phyloP scores from a whole-genome alignment of 495 filamentous ascomycete genomes.

The Haplographium delicatum region DNA sequence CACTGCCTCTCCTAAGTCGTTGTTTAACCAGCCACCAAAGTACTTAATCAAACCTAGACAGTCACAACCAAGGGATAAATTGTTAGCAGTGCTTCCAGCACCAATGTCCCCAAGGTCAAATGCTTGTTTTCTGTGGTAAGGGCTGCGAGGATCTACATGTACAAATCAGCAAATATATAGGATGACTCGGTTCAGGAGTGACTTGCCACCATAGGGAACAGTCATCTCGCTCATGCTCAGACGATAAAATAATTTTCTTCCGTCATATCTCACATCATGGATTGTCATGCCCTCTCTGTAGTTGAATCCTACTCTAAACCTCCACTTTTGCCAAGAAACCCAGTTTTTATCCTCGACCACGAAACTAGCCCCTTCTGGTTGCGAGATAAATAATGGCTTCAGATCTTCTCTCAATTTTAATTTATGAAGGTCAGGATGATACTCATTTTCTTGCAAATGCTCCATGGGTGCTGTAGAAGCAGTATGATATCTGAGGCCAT shows the following conservation, averaged over 20 bases:
- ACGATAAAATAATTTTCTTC: slow-evolving; percentile 52
- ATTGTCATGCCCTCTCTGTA: slow-evolving; percentile 62
- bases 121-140: slow-evolving; percentile 70
- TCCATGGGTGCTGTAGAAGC: too few relatives aligned
- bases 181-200: too few relatives aligned
- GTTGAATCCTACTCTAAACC: slow-evolving; percentile 65
- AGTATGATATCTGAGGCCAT: too few relatives aligned
- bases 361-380: slow-evolving; percentile 46
- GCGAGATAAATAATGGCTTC: slow-evolving; percentile 40
- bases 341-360: slow-evolving; percentile 34
- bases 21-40: slow-evolving; percentile 30
- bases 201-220: too few relatives aligned
- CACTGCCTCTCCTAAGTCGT: slow-evolving; percentile 45
- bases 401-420: too few relatives aligned
- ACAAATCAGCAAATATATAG: too few relatives aligned
- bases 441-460: too few relatives aligned
- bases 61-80: slow-evolving; percentile 63
- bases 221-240: slow-evolving; percentile 70
- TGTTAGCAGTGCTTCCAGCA: slow-evolving; percentile 69
- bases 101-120: slow-evolving; percentile 76
- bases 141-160: slow-evolving; percentile 64
- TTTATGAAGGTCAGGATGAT: too few relatives aligned
- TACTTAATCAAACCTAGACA: slow-evolving; percentile 74
- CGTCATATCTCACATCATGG: slow-evolving; percentile 50
- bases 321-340: slow-evolving; percentile 66